Conservation (phyloP, 2,329 filamentous ascomycete genomes). For the Domatiomyces globalis region DNA sequence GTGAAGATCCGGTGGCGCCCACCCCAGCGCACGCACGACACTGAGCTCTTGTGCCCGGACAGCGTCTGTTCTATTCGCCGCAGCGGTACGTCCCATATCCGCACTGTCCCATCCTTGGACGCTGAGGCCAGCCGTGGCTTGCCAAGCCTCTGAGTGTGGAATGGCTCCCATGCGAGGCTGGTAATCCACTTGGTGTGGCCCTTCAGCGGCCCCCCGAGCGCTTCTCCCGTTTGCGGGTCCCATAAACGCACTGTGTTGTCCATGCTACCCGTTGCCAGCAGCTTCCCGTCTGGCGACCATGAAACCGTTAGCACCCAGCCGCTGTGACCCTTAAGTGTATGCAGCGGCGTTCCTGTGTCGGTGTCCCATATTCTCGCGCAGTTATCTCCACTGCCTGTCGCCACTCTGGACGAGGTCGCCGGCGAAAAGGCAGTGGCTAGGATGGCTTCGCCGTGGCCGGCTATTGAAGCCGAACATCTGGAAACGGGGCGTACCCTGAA, state of each 20-base stretch:
- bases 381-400: conserved; percentile 79
- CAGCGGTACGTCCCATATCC: conserved; percentile 72
- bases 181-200: conserved; percentile 86
- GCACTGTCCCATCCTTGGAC: conserved; percentile 76
- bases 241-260: conserved; percentile 79
- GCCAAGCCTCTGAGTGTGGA: conserved; percentile 62
- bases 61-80: conserved; percentile 68
- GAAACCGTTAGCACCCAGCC: conserved; percentile 80
- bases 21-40: conserved; percentile 89
- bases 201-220: conserved; percentile 56
- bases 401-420: conserved; percentile 58
- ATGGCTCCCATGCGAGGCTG: conserved; percentile 82
- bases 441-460: conserved; percentile 84
- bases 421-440: conserved; percentile 77
- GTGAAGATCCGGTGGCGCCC: conserved; percentile 77
- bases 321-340: conserved; percentile 74
- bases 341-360: conserved; percentile 76
- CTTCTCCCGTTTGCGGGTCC: conserved; percentile 68
- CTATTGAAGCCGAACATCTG: conserved; percentile 73
- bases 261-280: conserved; percentile 81
- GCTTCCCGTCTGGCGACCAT: conserved; percentile 70
- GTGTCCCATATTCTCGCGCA: conserved; percentile 91
- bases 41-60: conserved; percentile 74
- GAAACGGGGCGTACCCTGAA: conserved; percentile 89
- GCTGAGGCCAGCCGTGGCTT: conserved; percentile 69